These are phyloP conservation scores for Rhizophagus prolifer DNA, from an alignment of 192 early-diverging fungal genomes.

Conservation along the genomic window DNA sequence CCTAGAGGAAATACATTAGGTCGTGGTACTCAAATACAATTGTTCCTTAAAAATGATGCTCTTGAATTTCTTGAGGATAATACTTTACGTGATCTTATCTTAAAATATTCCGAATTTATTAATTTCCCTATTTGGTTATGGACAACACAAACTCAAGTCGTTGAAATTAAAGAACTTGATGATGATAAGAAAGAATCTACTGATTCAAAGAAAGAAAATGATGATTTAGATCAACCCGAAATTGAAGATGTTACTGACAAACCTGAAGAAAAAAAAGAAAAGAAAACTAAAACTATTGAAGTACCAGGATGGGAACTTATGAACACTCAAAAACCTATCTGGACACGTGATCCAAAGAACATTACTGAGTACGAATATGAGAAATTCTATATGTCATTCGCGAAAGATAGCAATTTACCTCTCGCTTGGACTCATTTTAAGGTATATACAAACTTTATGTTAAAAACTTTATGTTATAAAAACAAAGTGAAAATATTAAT, in stretches of 20 bases:
- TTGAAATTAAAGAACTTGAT: slow-evolving; percentile 51
- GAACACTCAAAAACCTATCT: slow-evolving; percentile 93
- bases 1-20: slow-evolving; percentile 86
- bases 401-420: slow-evolving; percentile 70
- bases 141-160: slow-evolving; percentile 57
- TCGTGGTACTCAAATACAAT: slow-evolving; percentile 91
- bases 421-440: slow-evolving; percentile 85
- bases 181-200: slow-evolving; percentile 33
- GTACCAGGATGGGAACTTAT: slow-evolving; percentile 73
- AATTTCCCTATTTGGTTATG: slow-evolving; percentile 96
- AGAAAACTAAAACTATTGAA: slow-evolving; percentile 56
- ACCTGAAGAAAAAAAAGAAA: slow-evolving; percentile 47
- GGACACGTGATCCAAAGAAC: slow-evolving; percentile 80
- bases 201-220: slow-evolving; percentile 35
- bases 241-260: slow-evolving; percentile 58
- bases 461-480: too few relatives aligned
- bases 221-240: slow-evolving; percentile 45
- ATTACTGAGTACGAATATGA: slow-evolving; percentile 83
- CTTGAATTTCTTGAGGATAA: slow-evolving; percentile 74
- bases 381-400: slow-evolving; percentile 83
- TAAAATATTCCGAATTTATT: slow-evolving; percentile 95
- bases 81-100: slow-evolving; percentile 67
- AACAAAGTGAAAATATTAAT: too few relatives aligned
- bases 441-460: slow-evolving; percentile 24
- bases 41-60: slow-evolving; percentile 89